Base-by-base conservation (phyloP, 805 yeast genomes). In the Candida patagonica region DNA sequence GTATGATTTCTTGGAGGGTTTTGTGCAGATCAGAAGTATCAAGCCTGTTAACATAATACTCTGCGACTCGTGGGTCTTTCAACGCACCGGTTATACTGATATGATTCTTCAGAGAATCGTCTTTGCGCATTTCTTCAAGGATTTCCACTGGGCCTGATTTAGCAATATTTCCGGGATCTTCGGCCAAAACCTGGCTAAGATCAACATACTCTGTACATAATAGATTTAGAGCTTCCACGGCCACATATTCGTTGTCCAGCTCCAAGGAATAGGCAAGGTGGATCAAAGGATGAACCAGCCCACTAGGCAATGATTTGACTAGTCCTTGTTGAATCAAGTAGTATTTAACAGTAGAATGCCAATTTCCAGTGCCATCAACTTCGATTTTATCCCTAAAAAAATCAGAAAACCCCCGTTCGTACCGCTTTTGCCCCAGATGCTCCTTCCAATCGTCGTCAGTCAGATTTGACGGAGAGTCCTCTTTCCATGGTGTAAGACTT, bases 381-480 rank as follows among this genome's bases (percentile, higher is more conserved):
- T 56, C 56, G 6, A 60, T 41, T 27, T 56, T 55, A 39, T 66
- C 70, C 15, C 57, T 56, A 48, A 62, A 64, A 41, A 51, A 65
- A 41, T 65, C 66, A 30, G 48, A 57, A 42, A 51, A 65, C 3
- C 66, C 60, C 20, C 57, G 45, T 39, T 60, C 63, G 41, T 57
- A 59, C 37, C 42, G 39, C 40, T 40, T 41, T 12, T 60, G 41
- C n/a, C 66, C 66, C 21, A 48, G 45, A 26, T 48, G 54, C 16
- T 53, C 52, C 12, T 42, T 39, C 47, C 65, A 53, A 19, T 61
- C 62, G 26, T 52, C 56, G 31, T 49, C 54, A 0, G 64, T 59
- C 17, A 64, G 62, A 26, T 59, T 69, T 10, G 52, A 50, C 0
- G 68, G 66, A 30, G 53, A 50, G 36, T 62, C 67, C 26, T 62